Evolutionary conservation across 1,139 yeast genomes (phyloP).

Genomic region (Pichia norvegensis): DNA sequence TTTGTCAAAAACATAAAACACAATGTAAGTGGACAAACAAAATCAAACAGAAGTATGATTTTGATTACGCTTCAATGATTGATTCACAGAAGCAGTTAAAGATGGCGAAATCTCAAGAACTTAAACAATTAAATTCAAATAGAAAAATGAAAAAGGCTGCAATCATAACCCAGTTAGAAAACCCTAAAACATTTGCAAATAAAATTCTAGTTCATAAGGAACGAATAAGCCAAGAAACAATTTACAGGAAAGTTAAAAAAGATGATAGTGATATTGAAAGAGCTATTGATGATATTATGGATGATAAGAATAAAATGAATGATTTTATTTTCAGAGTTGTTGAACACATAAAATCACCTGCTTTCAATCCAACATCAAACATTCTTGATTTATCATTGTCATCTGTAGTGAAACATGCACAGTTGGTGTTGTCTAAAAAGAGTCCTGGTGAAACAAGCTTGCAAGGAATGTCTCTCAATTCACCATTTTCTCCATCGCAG

Average conservation of each 20-base stretch:
- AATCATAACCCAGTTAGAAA: background rate
- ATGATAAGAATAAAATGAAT: constrained; percentile 5
- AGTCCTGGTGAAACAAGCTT: background rate
- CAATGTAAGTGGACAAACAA: constrained; percentile 21
- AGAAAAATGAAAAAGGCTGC: background rate
- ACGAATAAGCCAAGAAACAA: background rate
- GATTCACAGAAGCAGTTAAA: constrained; percentile 18
- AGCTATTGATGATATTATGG: constrained; percentile 11
- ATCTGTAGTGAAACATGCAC: constrained; percentile 8
- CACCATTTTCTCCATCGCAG: background rate
- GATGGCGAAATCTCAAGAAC: background rate
- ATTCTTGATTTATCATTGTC: constrained; percentile 12
- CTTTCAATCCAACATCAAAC: constrained; percentile 15
- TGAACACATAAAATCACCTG: constrained; percentile 19
- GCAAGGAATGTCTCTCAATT: background rate
- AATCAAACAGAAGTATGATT: constrained; percentile 7
- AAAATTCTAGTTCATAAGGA: background rate
- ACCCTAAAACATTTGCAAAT: background rate
- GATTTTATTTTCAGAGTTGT: constrained; percentile 13
- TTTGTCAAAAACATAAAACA: constrained; percentile 18
- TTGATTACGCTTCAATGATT: constrained; percentile 16
- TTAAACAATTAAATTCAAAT: background rate
- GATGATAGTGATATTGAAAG: constrained; percentile 1
- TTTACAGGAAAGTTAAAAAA: background rate
- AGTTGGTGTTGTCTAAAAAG: background rate